Base-by-base conservation (phyloP, 208 protist species). In the Tetramitus jugosus region DNA sequence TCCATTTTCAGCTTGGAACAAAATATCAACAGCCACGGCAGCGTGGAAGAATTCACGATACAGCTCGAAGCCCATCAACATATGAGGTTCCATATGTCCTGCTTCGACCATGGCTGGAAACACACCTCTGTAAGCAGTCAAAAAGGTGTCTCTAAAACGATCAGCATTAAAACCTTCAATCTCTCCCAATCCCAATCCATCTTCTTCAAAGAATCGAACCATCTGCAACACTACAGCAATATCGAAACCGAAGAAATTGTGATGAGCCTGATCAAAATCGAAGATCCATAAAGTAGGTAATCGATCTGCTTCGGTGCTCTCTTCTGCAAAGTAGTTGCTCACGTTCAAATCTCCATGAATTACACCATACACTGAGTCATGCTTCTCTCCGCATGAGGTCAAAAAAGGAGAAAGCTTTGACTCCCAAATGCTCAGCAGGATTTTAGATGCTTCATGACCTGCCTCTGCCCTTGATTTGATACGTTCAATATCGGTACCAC, bases 1-100 rank as follows among this genome's bases (percentile, higher is more conserved):
- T 26, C 49, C 49, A 10, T 26, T 20, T 85, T 29, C 43, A 26
- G 79, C 23, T 86, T 77, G 56, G 29, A 29, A 69, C 62, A 69
- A 69, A 69, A 69, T 69, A 45, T 69, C 62, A 1, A 42, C 62
- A 17, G 62, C 62, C 0, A 69, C 26, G 14, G 62, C 20, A 2
- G 62, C 43, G 35, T 69, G 62, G 43, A 26, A 69, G 35, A 45
- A 69, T 42, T 39, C 62, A 20, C 62, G 8, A 45, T 43, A 42
- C 33, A 69, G 13, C 31, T 69, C 62, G 26, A 69, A 69, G 10
- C 31, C 1, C 29, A 43, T 69, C 62, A 69, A 43, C 1, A 20
- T 13, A 31, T 39, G 0, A 45, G 33, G 0, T 37, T 69, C 62
- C 62, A 69, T 43, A 69, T 69, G 33, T 29, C 33, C 33, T 69